Conservation (phyloP, 306 rosid genomes). For the Elaeagnus macrophylla region DNA sequence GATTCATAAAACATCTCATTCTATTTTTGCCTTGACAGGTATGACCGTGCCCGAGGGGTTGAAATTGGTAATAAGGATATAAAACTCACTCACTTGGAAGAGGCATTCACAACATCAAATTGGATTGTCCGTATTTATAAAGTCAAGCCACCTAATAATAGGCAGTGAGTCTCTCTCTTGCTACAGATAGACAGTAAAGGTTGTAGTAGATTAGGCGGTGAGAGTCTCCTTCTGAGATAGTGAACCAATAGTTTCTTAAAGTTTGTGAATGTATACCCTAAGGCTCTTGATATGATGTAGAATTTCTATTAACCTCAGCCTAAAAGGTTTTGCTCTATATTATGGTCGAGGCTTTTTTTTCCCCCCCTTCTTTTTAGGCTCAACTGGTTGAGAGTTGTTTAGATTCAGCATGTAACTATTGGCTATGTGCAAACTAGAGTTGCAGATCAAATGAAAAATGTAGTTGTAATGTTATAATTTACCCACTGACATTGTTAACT, state of each 20-base stretch:
- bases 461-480: constrained; percentile 5
- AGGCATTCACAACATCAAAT: constrained; percentile 91
- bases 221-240: constrained; percentile 9
- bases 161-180: constrained; percentile 44
- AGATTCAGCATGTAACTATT: constrained; percentile 7
- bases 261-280: constrained; percentile 12
- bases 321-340: constrained; percentile 19
- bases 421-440: constrained; percentile 5
- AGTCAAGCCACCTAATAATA: constrained; percentile 95
- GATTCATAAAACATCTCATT: not conserved
- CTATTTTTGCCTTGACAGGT: constrained; percentile 46
- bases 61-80: constrained; percentile 97
- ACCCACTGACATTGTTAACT: no score
- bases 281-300: constrained; percentile 1
- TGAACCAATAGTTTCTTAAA: constrained; percentile 1
- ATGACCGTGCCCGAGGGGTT: constrained; percentile 95
- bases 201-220: no score
- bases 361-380: not conserved
- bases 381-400: not conserved
- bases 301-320: constrained; percentile 4
- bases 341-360: not conserved
- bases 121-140: constrained; percentile 99
- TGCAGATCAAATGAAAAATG: not conserved
- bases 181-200: not conserved
- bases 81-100: constrained; percentile 92